Percentiles rank a stretch among this genome's conserved stretches.
phyloP scores from a whole-genome alignment of 1,284 basidiomycete genomes.

The Leccinum subrobustum region DNA sequence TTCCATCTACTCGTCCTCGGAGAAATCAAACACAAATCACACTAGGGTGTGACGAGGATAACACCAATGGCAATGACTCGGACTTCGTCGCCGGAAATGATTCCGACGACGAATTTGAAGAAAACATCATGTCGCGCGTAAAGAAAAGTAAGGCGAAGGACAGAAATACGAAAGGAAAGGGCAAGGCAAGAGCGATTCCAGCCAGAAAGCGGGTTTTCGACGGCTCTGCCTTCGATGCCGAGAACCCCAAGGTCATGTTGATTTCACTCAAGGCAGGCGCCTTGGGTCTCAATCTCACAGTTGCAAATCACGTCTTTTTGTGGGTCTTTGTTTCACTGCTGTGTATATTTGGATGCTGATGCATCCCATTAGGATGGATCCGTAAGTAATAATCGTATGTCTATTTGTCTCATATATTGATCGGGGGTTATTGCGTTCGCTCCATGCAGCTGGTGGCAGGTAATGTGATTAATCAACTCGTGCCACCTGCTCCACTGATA shows the following conservation, averaged over 20 bases:
- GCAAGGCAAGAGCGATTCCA: constrained; percentile 30
- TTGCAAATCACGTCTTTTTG: constrained; percentile 88
- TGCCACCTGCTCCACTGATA: constrained; percentile 12
- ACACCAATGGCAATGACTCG: constrained; percentile 10
- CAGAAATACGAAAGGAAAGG: constrained; percentile 40
- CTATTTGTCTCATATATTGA: constrained; percentile 11
- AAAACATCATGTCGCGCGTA: constrained; percentile 32
- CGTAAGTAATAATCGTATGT: constrained; percentile 50
- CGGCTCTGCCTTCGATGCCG: constrained; percentile 24
- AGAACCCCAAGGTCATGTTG: constrained; percentile 78
- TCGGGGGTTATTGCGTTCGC: constrained; percentile 3
- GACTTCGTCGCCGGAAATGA: constrained; percentile 34
- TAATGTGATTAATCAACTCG: constrained; percentile 20
- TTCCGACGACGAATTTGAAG: constrained; percentile 40
- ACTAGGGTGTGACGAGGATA: constrained; percentile 24
- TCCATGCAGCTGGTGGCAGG: constrained; percentile 67
- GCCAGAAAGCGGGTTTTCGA: constrained; percentile 16
- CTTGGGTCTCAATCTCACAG: constrained; percentile 84
- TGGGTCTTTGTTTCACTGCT: constrained; percentile 40
- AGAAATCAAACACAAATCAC: background rate
- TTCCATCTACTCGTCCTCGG: constrained; percentile 6
- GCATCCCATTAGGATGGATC: constrained; percentile 66
- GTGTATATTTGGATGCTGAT: constrained; percentile 5
- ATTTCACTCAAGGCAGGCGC: constrained; percentile 86
- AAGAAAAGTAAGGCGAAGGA: constrained; percentile 35